Conservation (phyloP, 1,139 yeast species). For the Diutina rugosa region DNA sequence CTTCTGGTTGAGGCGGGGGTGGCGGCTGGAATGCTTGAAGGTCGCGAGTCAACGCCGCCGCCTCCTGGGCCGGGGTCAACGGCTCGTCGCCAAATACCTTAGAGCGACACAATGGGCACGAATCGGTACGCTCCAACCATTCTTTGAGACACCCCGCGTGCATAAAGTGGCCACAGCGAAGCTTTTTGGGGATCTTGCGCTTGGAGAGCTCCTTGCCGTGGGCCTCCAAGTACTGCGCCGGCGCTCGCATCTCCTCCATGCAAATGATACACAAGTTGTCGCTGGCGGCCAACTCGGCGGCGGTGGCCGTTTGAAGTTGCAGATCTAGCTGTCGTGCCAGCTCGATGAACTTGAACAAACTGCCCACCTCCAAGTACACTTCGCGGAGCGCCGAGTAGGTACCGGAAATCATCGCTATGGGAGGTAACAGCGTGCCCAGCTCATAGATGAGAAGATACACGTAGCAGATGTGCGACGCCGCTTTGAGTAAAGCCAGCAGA, state of each 20-base stretch:
- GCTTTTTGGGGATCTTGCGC: conserved; percentile 57
- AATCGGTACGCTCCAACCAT: conserved; percentile 87
- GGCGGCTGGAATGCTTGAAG: conserved; percentile 1
- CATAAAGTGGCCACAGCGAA: conserved; percentile 76
- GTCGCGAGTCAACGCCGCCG: background rate
- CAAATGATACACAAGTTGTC: conserved; percentile 70
- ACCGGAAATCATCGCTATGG: conserved; percentile 58
- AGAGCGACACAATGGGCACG: conserved; percentile 84
- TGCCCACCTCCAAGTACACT: conserved; percentile 36
- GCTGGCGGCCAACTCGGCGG: conserved; percentile 45
- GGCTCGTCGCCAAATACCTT: conserved; percentile 33
- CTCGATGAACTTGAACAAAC: conserved; percentile 40
- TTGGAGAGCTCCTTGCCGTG: conserved; percentile 14
- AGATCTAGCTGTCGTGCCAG: conserved; percentile 57
- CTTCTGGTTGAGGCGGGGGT: conserved; percentile 4
- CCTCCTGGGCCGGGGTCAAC: background rate
- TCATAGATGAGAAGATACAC: conserved; percentile 31
- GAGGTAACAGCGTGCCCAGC: conserved; percentile 39
- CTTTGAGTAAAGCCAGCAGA: conserved; percentile 28
- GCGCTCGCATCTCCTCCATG: conserved; percentile 62
- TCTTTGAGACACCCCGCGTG: conserved; percentile 85
- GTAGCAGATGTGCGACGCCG: conserved; percentile 19
- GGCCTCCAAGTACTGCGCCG: conserved; percentile 15
- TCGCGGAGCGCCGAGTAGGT: conserved; percentile 41
- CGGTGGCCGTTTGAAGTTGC: conserved; percentile 47